Evolutionary conservation across 176 grass and related monocot genomes (phyloP), one percentile per base, ranked within the genome.

Genomic region (maize (Zea mays)): DNA sequence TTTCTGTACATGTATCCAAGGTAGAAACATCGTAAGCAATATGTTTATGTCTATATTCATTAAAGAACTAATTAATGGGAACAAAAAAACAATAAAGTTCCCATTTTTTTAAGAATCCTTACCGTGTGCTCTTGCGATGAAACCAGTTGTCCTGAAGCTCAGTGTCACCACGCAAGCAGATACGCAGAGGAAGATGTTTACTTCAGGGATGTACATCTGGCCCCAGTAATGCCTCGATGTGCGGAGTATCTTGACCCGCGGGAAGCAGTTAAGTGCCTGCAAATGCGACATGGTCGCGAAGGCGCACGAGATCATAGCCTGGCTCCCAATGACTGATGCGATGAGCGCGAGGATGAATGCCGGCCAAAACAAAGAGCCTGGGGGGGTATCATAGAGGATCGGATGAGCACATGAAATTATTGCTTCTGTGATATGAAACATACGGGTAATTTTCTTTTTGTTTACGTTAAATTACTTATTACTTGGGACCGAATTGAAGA

Each of bases 401-500:
- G n/a, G n/a, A 8, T 1, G 1, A 40, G 37, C 37, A 4, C 11
- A 6, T 46, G 33, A 5, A 21, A 4, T 8, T 12, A 6, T 68
- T 45, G 75, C 2, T 46, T 74, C 69, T 64, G 6, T 41, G 8
- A 37, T 9, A 48, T 6, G 2, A 35, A 35, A 5, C 50, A 39
- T 39, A 20, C 19, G 10, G 1, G 8, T 52, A 35, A 1, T 36
- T 71, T 41, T 75, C 69, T 64, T 48, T 8, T 1, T 4, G 38
- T 8, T 4, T 27, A 27, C 27, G 21, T 61, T 61, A 57, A 2
- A 77, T 84, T 10, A 83, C 86, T 11, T 88, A 94, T 11, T 88
- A 94, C 92, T 85, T 82, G 92, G 92, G 76, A 89, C 82, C 3
- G 92, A 91, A 44, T 86, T 84, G 72, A 91, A 94, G 78, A 94